Percentiles rank a stretch among this genome's conserved stretches.
Conservation (phyloP, 306 rosid species). For the Lotus japonicus region DNA sequence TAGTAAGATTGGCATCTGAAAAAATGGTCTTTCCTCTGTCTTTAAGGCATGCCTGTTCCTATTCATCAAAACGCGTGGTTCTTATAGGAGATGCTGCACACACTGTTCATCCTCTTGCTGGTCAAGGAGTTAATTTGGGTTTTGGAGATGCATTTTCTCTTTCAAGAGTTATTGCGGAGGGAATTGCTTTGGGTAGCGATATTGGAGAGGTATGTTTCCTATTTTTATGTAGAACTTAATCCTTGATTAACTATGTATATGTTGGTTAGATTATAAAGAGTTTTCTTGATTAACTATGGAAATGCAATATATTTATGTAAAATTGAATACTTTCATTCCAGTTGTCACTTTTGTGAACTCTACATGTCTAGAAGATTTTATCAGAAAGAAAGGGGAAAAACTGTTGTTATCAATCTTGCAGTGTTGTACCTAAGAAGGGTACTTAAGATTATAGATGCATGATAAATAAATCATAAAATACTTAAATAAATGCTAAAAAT, state of each 20-base stretch:
- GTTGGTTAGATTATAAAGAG: background rate
- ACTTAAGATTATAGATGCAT: too few species aligned
- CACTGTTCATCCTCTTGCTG: conserved; percentile 93
- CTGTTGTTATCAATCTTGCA: too few species aligned
- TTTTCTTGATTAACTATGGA: background rate
- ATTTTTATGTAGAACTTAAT: too few species aligned
- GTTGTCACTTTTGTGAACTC: too few species aligned
- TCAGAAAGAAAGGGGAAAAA: too few species aligned
- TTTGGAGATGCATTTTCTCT: conserved; percentile 81
- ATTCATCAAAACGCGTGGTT: conserved; percentile 62
- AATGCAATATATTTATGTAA: too few species aligned
- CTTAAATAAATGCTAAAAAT: too few species aligned
- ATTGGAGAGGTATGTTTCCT: conserved; percentile 80
- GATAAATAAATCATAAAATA: too few species aligned
- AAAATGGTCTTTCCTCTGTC: conserved; percentile 82
- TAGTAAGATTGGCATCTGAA: conserved; percentile 58
- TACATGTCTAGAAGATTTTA: too few species aligned
- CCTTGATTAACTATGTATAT: too few species aligned
- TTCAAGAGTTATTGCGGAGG: conserved; percentile 70
- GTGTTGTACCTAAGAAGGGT: too few species aligned
- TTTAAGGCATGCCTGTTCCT: conserved; percentile 65
- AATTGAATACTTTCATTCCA: too few species aligned
- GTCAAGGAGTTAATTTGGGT: conserved; percentile 96
- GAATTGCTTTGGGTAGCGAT: conserved; percentile 70
- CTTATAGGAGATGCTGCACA: conserved; percentile 94